phyloP scores from a whole-genome alignment of 495 filamentous ascomycete genomes.

The Penicillium samsonianum region DNA sequence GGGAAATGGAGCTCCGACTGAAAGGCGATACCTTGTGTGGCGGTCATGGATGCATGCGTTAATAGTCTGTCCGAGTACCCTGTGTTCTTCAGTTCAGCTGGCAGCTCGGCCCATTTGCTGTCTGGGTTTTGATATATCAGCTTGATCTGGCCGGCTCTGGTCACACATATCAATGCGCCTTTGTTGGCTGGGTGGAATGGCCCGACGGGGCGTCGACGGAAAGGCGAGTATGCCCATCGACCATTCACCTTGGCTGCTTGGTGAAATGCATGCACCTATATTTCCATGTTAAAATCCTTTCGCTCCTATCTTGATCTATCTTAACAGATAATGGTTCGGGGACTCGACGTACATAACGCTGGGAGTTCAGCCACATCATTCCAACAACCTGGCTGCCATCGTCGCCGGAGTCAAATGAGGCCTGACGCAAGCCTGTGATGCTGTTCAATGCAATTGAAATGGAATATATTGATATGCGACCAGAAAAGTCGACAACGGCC shows the following conservation, averaged over 20 bases:
- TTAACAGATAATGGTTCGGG: constrained; percentile 6
- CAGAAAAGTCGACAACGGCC: constrained; percentile 71
- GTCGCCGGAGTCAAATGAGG: constrained; percentile 62
- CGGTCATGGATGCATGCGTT: constrained; percentile 77
- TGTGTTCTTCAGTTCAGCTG: constrained; percentile 68
- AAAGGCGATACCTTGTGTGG: constrained; percentile 60
- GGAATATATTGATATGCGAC: constrained; percentile 68
- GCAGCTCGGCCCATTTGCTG: constrained; percentile 64
- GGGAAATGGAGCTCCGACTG: not conserved
- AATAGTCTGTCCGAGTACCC: constrained; percentile 67
- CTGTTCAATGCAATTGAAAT: constrained; percentile 67
- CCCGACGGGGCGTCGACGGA: constrained; percentile 53
- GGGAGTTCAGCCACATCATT: constrained; percentile 75
- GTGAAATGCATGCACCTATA: constrained; percentile 53
- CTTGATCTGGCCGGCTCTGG: constrained; percentile 66
- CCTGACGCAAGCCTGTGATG: constrained; percentile 54
- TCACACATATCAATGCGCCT: constrained; percentile 69
- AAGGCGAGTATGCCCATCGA: constrained; percentile 53
- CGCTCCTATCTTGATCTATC: not conserved
- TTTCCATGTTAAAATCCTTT: constrained; percentile 6
- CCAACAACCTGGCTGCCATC: constrained; percentile 78
- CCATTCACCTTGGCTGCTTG: constrained; percentile 52
- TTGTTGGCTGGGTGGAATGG: constrained; percentile 69
- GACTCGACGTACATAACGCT: constrained; percentile 49
- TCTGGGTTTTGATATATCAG: constrained; percentile 71